These are phyloP conservation scores for Teratosphaeria viscida DNA, from an alignment of 2,329 filamentous ascomycete genomes.

Conservation along the genomic window DNA sequence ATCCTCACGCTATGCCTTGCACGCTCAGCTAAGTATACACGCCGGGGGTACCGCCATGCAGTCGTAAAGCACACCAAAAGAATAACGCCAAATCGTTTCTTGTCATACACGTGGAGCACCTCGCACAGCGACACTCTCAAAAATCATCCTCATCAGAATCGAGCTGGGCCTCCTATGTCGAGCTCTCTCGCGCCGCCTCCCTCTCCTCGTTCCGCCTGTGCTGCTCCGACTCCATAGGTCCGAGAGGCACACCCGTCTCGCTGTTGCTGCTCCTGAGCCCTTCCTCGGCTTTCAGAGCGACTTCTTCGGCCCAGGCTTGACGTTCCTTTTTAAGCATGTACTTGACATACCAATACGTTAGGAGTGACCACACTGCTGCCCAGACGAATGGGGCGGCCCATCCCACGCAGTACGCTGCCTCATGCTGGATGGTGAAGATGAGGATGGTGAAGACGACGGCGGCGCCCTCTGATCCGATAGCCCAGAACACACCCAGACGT, in stretches of 20 bases:
- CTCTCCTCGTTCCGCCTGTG: not conserved
- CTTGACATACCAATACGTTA: slow-evolving; percentile 38
- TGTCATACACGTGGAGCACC: not conserved
- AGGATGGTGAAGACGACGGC: slow-evolving; percentile 34
- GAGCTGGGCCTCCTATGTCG: not conserved
- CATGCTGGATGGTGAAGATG: slow-evolving; percentile 37
- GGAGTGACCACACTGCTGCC: slow-evolving; percentile 37
- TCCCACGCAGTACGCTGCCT: slow-evolving; percentile 40
- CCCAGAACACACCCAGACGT: slow-evolving; percentile 44
- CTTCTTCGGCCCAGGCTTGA: slow-evolving; percentile 25
- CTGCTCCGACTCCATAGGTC: not conserved
- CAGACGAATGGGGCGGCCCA: slow-evolving; percentile 42
- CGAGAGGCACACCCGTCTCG: not conserved
- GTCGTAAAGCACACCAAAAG: not conserved
- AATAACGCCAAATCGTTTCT: not conserved
- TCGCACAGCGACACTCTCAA: not conserved
- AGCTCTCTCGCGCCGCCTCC: not conserved
- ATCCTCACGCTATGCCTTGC: not conserved
- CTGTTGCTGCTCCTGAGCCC: not conserved
- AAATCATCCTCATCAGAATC: not conserved
- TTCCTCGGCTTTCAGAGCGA: slow-evolving; percentile 13
- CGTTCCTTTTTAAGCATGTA: slow-evolving; percentile 25
- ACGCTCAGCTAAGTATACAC: not conserved
- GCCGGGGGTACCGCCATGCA: not conserved
- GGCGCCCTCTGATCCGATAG: slow-evolving; percentile 32